Base-by-base conservation (phyloP, 495 filamentous ascomycete genomes). In the Penicillium waksmanii region DNA sequence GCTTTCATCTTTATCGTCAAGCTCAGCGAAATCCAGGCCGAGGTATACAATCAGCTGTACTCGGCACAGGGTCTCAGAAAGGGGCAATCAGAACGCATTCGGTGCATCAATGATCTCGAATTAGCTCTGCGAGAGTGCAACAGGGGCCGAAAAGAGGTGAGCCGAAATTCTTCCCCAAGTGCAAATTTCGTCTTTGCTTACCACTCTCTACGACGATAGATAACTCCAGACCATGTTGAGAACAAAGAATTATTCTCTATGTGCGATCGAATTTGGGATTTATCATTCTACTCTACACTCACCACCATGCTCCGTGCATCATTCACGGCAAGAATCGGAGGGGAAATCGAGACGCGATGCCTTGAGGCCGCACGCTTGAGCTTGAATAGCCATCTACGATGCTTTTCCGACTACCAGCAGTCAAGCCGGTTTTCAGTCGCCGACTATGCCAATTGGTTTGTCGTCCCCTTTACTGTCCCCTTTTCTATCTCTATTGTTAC, bases 381-480 rank as follows among this genome's bases (percentile, higher is more conserved):
- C 13, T 43, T 69, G 21, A 53, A 60, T 17, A 60, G 51, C n/a
- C 66, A 69, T 44, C 31, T 69, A 5, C 31, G 40, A 2, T 57
- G 44, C 42, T 66, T 70, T 21, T 55, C 61, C 21, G 53, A 54
- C 19, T 63, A 54, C 35, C 38, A 27, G 3, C 25, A 57, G 6
- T 60, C 59, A 5, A 51, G 27, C 4, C 12, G 52, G 10, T 40
- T 65, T 11, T 57, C 67, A 0, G 50, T 52, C 5, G 48, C 59
- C 1, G 67, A 70, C n/a, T 70, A 70, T 55, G 64, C 57, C n/a
- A 70, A 70, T 31, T 70, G 64, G 67, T 67, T n/a, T 25, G 47
- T 61, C 2, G 0, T 17, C 17, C 53, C 17, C 31, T 42, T 1
- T 19, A 3, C 3, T 3, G 0, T 17, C 17, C 53, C 17, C 21